Base-by-base conservation (phyloP, 495 filamentous ascomycete species). In the Lophiotrema nucula region DNA sequence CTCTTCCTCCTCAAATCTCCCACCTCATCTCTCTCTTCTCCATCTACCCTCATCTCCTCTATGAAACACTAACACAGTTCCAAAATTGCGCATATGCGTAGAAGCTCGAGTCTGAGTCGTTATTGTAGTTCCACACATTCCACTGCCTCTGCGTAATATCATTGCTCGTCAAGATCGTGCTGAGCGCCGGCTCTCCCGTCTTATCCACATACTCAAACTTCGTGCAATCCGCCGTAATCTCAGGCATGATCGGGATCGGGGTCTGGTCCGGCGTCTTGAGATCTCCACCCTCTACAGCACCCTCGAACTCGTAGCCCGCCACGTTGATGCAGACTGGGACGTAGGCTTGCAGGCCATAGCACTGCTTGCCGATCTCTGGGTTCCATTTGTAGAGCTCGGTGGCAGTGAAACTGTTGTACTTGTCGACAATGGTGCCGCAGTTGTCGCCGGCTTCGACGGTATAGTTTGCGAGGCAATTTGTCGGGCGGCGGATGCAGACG, bases 381-480 rank as follows among this genome's bases (percentile, higher is more conserved):
- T 62, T 62, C 58, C 58, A 62, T 12, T 35, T 39, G 28, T 44
- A 51, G 2, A 62, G 43, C 22, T 56, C 52, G 18, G 31, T 31
- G 1, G 49, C 38, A 35, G 58, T 56, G 46, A 62, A 62, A 53
- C 51, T 62, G 44, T 49, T 25, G 46, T 56, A 62, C 3, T 27
- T 33, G 37, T 42, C 31, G 24, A 51, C 58, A n/a, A 62, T 41
- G n/a, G 53, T 55, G 31, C 49, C 46, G 53, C 58, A 62, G 27
- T 23, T 62, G 15, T 62, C 58, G 43, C 58, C 58, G 4, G 45
- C 23, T 19, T 56, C 44, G 19, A 57, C 52, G 27, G 49, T 25
- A 31, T 62, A 62, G 18, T 43, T 56, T 22, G 58, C 58, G 25
- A 44, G 33, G 52, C 56, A 58, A 38, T 58, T 58, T 15, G 56